Percentiles rank a stretch among this genome's conserved stretches.
These are phyloP conservation scores for Clarireedia homoeocarpa DNA, from an alignment of 2,329 filamentous ascomycete genomes.

Conservation along the genomic window DNA sequence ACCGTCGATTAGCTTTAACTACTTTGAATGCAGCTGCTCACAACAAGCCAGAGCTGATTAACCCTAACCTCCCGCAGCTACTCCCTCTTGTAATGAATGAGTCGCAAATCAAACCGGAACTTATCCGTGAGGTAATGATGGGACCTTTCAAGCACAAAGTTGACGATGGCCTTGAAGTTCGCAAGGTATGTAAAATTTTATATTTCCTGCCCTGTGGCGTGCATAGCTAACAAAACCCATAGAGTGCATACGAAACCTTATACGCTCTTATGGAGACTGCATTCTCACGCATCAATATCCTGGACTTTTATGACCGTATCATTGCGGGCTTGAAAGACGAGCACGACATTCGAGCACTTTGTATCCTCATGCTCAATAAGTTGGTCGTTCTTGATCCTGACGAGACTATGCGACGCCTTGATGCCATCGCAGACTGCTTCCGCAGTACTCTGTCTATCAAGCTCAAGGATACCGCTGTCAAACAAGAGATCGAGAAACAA, in stretches of 20 bases:
- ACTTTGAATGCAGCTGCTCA: constrained; percentile 91
- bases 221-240: constrained; percentile 12
- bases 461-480: constrained; percentile 91
- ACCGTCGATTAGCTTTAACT: constrained; percentile 83
- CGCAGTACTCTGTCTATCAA: constrained; percentile 73
- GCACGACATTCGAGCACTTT: constrained; percentile 89
- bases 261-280: constrained; percentile 90
- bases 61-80: constrained; percentile 72
- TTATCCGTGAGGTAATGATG: constrained; percentile 91
- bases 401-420: constrained; percentile 74
- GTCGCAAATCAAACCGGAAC: constrained; percentile 78
- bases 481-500: constrained; percentile 94
- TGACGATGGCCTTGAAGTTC: constrained; percentile 89
- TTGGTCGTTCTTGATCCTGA: constrained; percentile 73
- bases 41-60: constrained; percentile 85
- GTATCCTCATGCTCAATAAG: constrained; percentile 93
- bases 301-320: constrained; percentile 82
- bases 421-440: constrained; percentile 77
- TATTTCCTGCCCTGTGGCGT: neutral
- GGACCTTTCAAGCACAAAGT: constrained; percentile 97
- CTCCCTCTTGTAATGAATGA: constrained; percentile 81
- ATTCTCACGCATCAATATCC: constrained; percentile 71
- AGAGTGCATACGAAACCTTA: constrained; percentile 91
- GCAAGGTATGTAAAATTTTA: constrained; percentile 55
- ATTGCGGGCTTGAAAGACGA: constrained; percentile 85